A percentile compares a stretch with the other conserved stretches of the same genome.
phyloP scores from a whole-genome alignment of 192 early-diverging fungal species.

The Coemansia sp. region DNA sequence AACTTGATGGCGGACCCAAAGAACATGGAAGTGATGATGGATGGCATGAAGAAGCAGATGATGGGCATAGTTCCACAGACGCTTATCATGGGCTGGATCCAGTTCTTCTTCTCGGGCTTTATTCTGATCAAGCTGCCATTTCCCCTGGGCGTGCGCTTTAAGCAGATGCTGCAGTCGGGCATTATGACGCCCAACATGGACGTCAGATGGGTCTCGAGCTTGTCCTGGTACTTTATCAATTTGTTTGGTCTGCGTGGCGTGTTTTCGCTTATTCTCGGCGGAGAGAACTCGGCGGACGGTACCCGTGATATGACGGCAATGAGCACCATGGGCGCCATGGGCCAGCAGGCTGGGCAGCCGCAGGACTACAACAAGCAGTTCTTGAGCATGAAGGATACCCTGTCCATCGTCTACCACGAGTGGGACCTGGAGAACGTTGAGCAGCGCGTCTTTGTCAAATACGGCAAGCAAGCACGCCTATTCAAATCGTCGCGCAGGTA shows the following conservation, averaged over 20 bases:
- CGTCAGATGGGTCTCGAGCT: conserved; percentile 94
- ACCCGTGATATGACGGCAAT: conserved; percentile 92
- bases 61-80: conserved; percentile 98
- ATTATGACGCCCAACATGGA: conserved; percentile 97
- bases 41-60: conserved; percentile 97
- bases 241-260: conserved; percentile 92
- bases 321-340: conserved; percentile 79
- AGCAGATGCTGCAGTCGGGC: conserved; percentile 96
- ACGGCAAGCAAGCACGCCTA: conserved; percentile 60
- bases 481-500: conserved; percentile 45
- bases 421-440: conserved; percentile 84
- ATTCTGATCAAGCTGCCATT: conserved; percentile 96
- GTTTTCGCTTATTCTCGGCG: conserved; percentile 90
- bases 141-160: conserved; percentile 94
- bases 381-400: conserved; percentile 84
- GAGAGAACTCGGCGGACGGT: conserved; percentile 85
- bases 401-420: conserved; percentile 79
- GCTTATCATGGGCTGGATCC: conserved; percentile 98
- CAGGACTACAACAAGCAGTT: conserved; percentile 86
- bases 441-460: conserved; percentile 76
- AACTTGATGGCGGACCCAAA: conserved; percentile 93
- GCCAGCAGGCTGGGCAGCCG: conserved; percentile 75
- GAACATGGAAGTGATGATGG: conserved; percentile 96
- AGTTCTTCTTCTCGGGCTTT: conserved; percentile 98
- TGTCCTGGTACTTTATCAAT: conserved; percentile 99